phyloP scores from a whole-genome alignment of 1,139 yeast genomes.

The Candida tetrigidarum region DNA sequence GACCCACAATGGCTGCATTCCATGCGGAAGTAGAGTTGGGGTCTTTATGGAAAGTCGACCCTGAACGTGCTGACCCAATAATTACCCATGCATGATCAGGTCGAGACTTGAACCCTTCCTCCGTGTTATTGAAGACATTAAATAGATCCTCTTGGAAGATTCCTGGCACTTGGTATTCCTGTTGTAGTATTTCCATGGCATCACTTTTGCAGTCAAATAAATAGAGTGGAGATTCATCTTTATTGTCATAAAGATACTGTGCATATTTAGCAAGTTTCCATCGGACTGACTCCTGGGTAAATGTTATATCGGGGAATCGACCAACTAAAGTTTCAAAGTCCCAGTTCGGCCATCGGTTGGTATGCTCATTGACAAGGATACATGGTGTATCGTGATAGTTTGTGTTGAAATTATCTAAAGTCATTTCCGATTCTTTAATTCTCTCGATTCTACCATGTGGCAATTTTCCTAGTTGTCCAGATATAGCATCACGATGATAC shows the following conservation, averaged over 20 bases:
- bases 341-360: constrained; percentile 72
- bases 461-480: constrained; percentile 23
- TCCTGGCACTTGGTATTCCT: constrained; percentile 59
- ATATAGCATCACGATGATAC: constrained; percentile 29
- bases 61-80: constrained; percentile 79
- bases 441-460: constrained; percentile 50
- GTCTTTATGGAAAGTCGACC: constrained; percentile 91
- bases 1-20: constrained; percentile 78
- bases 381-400: constrained; percentile 64
- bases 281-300: constrained; percentile 83
- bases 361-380: constrained; percentile 50
- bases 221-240: constrained; percentile 84
- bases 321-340: constrained; percentile 48
- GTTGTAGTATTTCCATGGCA: constrained; percentile 61
- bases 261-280: constrained; percentile 72
- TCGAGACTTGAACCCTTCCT: constrained; percentile 46
- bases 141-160: constrained; percentile 57
- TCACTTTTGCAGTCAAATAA: constrained; percentile 77
- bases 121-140: constrained; percentile 38
- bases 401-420: constrained; percentile 47
- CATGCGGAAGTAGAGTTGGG: constrained; percentile 92
- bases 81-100: constrained; percentile 94
- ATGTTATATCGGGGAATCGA: constrained; percentile 62
- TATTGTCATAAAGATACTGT: constrained; percentile 61
- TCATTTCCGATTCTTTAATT: constrained; percentile 44